A percentile compares a stretch with the other conserved stretches of the same genome.
phyloP scores from a whole-genome alignment of 352 stramenopile species.

The Globisporangium cystogenes region DNA sequence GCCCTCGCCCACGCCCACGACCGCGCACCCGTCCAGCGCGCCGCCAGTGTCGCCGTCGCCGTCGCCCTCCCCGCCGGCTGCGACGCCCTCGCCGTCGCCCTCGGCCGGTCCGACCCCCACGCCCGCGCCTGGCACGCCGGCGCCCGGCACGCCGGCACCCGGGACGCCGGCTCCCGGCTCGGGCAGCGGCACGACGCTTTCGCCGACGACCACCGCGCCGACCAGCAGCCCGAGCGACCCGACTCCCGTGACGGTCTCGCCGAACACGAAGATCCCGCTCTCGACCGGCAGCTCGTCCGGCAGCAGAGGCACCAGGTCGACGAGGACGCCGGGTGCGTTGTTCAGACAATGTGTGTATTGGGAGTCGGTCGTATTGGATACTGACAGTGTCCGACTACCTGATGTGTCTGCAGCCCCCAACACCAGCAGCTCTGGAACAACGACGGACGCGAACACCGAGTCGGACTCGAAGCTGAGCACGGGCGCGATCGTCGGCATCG shows the following conservation, averaged over 20 bases:
- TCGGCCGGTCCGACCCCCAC: constrained; percentile 10
- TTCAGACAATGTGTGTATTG: neutral
- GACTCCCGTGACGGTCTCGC: neutral
- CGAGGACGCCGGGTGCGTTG: constrained; percentile 5
- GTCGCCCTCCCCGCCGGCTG: neutral
- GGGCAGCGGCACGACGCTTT: neutral
- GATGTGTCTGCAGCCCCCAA: neutral
- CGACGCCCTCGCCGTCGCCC: constrained; percentile 14
- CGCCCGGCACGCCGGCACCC: constrained; percentile 8
- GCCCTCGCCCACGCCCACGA: constrained; percentile 16
- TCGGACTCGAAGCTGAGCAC: constrained; percentile 52
- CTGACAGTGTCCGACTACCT: too few relatives aligned
- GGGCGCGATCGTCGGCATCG: constrained; percentile 61
- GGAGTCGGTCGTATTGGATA: too few relatives aligned
- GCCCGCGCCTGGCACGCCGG: constrained; percentile 9
- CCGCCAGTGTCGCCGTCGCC: constrained; percentile 10
- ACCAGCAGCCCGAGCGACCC: neutral
- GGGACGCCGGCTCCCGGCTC: neutral
- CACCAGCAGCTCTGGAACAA: neutral
- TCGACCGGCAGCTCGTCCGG: constrained; percentile 2
- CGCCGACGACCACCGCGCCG: constrained; percentile 6
- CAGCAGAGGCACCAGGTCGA: constrained; percentile 5
- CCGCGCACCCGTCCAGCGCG: neutral
- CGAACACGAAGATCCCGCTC: constrained; percentile 1
- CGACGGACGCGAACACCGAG: constrained; percentile 13